phyloP scores from a whole-genome alignment of 2,329 filamentous ascomycete genomes.

The Paraconiothyrium sp. region DNA sequence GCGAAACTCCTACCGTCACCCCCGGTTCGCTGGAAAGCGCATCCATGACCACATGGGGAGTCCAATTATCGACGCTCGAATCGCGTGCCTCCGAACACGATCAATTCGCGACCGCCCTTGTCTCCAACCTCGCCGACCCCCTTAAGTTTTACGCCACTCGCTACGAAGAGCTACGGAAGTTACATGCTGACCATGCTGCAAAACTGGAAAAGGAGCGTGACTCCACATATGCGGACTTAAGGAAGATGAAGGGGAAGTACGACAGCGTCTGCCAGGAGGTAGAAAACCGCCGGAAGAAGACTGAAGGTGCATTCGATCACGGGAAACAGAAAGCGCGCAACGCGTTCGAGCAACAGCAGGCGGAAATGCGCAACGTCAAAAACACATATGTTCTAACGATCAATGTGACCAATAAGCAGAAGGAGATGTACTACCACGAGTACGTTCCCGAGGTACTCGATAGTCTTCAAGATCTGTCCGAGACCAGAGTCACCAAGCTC shows the following conservation, averaged over 20 bases:
- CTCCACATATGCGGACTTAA: conserved; percentile 80
- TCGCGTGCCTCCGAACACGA: conserved; percentile 89
- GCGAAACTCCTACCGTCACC: conserved; percentile 90
- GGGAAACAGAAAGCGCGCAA: conserved; percentile 88
- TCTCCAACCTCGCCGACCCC: conserved; percentile 85
- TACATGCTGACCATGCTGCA: conserved; percentile 85
- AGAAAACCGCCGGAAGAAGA: conserved; percentile 93
- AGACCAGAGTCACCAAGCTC: conserved; percentile 84
- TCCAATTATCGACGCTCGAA: conserved; percentile 90
- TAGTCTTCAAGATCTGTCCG: conserved; percentile 87
- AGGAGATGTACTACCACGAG: conserved; percentile 96
- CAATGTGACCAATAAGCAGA: conserved; percentile 96
- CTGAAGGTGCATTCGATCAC: conserved; percentile 88
- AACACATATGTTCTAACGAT: conserved; percentile 98
- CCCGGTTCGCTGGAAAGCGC: conserved; percentile 96
- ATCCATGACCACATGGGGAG: conserved; percentile 95
- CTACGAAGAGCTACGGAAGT: conserved; percentile 93
- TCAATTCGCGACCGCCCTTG: conserved; percentile 78
- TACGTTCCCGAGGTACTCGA: conserved; percentile 94
- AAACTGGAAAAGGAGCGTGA: conserved; percentile 93
- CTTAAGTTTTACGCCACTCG: conserved; percentile 76
- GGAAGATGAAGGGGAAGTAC: conserved; percentile 93
- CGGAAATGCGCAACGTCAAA: conserved; percentile 97
- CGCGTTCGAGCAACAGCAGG: conserved; percentile 89
- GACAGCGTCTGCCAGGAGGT: conserved; percentile 93